phyloP scores from a whole-genome alignment of 805 yeast species.

The Candida maesae region DNA sequence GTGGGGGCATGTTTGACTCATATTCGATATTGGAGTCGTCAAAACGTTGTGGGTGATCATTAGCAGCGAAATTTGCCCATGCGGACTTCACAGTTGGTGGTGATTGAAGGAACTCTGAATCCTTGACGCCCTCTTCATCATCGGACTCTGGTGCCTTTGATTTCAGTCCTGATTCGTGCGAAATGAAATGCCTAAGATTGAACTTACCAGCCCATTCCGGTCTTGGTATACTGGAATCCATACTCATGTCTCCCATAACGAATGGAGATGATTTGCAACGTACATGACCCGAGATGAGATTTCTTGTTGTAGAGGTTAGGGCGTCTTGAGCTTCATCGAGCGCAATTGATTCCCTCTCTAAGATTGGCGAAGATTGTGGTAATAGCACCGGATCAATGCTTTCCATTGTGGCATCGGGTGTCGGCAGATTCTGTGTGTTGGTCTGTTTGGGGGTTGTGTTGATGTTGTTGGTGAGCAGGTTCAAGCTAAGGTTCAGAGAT shows the following conservation, averaged over 20 bases:
- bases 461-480: slow-evolving; percentile 8
- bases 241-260: slow-evolving; percentile 1
- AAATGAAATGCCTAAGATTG: slow-evolving; percentile 25
- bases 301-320: slow-evolving; percentile 4
- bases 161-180: slow-evolving; percentile 27
- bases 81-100: slow-evolving; percentile 8
- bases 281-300: slow-evolving; percentile 1
- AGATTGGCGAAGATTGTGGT: too few relatives aligned
- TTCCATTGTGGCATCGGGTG: slow-evolving; percentile 19
- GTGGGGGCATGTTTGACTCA: not conserved
- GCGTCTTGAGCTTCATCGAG: too few relatives aligned
- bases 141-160: slow-evolving; percentile 5
- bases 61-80: too few relatives aligned
- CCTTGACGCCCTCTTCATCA: slow-evolving; percentile 12
- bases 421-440: slow-evolving; percentile 4
- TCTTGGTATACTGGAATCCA: slow-evolving; percentile 2
- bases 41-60: too few relatives aligned
- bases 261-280: slow-evolving; percentile 13
- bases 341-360: too few relatives aligned
- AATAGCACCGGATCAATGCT: not conserved
- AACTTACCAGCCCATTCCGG: slow-evolving; percentile 3
- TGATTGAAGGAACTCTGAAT: slow-evolving; percentile 15
- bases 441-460: slow-evolving; percentile 5
- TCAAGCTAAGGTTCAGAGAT: slow-evolving; percentile 7
- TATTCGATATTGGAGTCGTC: too few relatives aligned